Evolutionary conservation across 1,284 basidiomycete species (phyloP).

Genomic region (Paramarasmius palmivorus): DNA sequence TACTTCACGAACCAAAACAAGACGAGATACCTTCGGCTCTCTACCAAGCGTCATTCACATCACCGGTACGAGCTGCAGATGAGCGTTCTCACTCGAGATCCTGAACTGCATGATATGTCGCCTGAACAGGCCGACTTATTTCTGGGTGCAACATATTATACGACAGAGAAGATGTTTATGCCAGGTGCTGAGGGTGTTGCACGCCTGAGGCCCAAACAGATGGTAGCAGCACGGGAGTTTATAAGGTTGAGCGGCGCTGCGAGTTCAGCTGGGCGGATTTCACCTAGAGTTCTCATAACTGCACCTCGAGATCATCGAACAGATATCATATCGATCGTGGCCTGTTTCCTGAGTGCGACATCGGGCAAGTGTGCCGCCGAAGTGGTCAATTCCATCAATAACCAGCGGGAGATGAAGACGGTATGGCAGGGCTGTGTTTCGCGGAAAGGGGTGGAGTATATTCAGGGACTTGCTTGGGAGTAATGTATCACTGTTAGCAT

Average conservation of each 20-base stretch:
- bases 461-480: slow-evolving; percentile 7
- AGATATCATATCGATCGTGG: slow-evolving; percentile 11
- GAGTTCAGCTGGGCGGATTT: not conserved
- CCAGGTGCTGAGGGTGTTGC: slow-evolving; percentile 7
- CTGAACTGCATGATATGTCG: not conserved
- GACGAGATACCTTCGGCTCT: slow-evolving; percentile 1
- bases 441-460: slow-evolving; percentile 2
- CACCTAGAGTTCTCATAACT: slow-evolving; percentile 9
- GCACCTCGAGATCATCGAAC: slow-evolving; percentile 15
- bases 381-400: slow-evolving; percentile 7
- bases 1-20: not conserved
- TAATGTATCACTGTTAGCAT: not conserved
- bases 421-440: slow-evolving; percentile 12
- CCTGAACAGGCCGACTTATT: not conserved
- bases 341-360: slow-evolving; percentile 5
- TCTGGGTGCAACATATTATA: not conserved
- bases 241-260: not conserved
- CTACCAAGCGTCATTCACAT: not conserved
- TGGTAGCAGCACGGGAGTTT: slow-evolving; percentile 9
- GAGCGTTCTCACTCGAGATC: not conserved
- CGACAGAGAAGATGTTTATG: not conserved
- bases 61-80: slow-evolving; percentile 4
- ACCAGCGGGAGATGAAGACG: not conserved
- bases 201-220: slow-evolving; percentile 7
- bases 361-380: not conserved